Evolutionary conservation across 1,284 basidiomycete genomes (phyloP), one percentile per base, ranked within the genome.

Genomic region (Cryptococcus deneoformans): DNA sequence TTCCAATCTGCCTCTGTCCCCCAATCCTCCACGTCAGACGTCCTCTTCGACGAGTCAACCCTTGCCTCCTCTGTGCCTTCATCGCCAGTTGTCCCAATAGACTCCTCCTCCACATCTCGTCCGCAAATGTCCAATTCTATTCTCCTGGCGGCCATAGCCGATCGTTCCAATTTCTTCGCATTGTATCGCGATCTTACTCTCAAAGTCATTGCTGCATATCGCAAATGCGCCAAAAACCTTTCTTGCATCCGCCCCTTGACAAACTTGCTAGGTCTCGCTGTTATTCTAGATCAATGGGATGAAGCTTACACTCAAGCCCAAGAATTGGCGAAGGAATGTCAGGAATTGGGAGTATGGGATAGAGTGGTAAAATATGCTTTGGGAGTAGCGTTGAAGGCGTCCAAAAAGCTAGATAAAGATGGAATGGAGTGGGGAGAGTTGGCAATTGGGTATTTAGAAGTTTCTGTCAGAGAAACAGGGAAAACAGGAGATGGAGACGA

Each of bases 171-270:
- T 5, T 94, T 92, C 69, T 87, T 88, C 66, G 84, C 86, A 49
- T 76, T 90, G 9, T 95, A 93, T 71, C 79, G 86, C 12, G 78
- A 78, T 12, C 75, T 87, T 38, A 91, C 90, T 2, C 89, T 90
- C 67, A 86, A 87, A 49, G 87, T 90, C 7, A 87, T 95, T 49
- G 86, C 89, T 46, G 82, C 88, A 57, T 96, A 92, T 68, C 86
- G 86, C 46, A 86, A 85, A 58, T 86, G 88, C 12, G 87, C 87
- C 5, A 84, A 92, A 92, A 83, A 86, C 50, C 89, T 94, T 68
- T 91, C 89, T 66, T 89, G 90, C 1, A 77, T 94, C 45, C 88
- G 88, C 67, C 78, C 96, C 47, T 90, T 92, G 67, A 88, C 87
- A 1, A 86, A 84, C 66, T 80, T 97, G 3, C 93, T 92, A 0